Percentiles rank a stretch among this genome's conserved stretches.
phyloP scores from a whole-genome alignment of 2,329 filamentous ascomycete species.

The Exophiala alcalophila region DNA sequence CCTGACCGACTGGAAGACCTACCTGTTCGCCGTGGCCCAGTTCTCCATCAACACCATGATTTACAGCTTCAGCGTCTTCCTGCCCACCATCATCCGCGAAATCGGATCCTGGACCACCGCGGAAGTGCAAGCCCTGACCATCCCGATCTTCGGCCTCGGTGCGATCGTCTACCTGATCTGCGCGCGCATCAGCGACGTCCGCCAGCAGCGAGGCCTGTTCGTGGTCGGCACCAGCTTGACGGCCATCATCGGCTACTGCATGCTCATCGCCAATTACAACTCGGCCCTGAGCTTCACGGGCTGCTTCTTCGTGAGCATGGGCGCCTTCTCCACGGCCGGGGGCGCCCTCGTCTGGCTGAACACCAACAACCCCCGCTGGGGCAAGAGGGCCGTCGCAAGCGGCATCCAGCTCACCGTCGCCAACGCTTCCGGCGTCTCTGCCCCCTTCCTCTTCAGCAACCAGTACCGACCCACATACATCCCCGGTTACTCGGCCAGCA shows the following conservation, averaged over 20 bases:
- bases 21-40: constrained; percentile 36
- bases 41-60: constrained; percentile 57
- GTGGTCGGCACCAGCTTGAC: constrained; percentile 59
- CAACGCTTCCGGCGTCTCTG: constrained; percentile 69
- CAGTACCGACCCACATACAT: constrained; percentile 1
- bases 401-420: constrained; percentile 67
- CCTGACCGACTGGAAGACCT: constrained; percentile 45
- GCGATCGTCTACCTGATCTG: constrained; percentile 65
- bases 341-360: constrained; percentile 54
- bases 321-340: constrained; percentile 61
- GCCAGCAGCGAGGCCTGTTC: constrained; percentile 64
- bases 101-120: constrained; percentile 62
- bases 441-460: constrained; percentile 51
- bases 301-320: constrained; percentile 69
- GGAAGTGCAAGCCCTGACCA: constrained; percentile 70
- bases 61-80: constrained; percentile 70
- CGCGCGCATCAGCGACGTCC: constrained; percentile 64
- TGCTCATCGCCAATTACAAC: constrained; percentile 60
- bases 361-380: constrained; percentile 69
- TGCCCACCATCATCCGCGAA: constrained; percentile 73
- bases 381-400: constrained; percentile 69
- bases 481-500: constrained; percentile 3
- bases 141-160: constrained; percentile 72
- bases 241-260: constrained; percentile 64
- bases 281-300: constrained; percentile 68